A percentile compares a stretch with the other conserved stretches of the same genome.
These are phyloP conservation scores for Leccinum disarticulatum DNA, from an alignment of 768 basidiomycete genomes.

Conservation along the genomic window DNA sequence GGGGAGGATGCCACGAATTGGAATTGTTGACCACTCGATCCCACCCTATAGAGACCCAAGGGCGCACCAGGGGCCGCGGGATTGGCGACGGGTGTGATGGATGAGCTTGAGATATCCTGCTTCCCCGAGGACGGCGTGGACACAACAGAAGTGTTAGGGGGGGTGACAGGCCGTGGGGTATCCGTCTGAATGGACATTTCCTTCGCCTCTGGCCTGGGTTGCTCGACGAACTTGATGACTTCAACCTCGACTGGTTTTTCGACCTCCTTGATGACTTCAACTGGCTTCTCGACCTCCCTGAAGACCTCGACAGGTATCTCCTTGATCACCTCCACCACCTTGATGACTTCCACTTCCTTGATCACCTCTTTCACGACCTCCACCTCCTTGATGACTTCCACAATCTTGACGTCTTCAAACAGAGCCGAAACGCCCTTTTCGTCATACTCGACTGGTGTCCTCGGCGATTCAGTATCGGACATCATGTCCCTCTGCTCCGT, in stretches of 20 bases:
- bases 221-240: conserved; percentile 26
- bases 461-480: conserved; percentile 4
- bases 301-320: conserved; percentile 22
- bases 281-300: conserved; percentile 21
- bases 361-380: conserved; percentile 2
- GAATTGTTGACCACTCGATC: conserved; percentile 39
- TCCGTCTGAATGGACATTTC: conserved; percentile 85
- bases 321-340: conserved; percentile 19
- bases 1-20: too few species aligned
- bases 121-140: conserved; percentile 24
- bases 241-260: conserved; percentile 22
- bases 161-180: conserved; percentile 36
- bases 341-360: conserved; percentile 33
- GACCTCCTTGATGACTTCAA: conserved; percentile 27
- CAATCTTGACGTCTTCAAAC: conserved; percentile 32
- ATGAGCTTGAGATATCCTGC: conserved; percentile 30
- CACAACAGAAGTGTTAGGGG: conserved; percentile 32
- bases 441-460: conserved; percentile 47
- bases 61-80: conserved; percentile 33
- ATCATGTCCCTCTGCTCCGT: conserved; percentile 12
- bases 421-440: conserved; percentile 40
- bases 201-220: conserved; percentile 62
- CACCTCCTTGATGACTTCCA: conserved; percentile 33
- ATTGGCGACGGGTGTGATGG: conserved; percentile 35
- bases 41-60: conserved; percentile 56